Base-by-base conservation (phyloP, 1,284 basidiomycete genomes). In the Ustilago esculenta region DNA sequence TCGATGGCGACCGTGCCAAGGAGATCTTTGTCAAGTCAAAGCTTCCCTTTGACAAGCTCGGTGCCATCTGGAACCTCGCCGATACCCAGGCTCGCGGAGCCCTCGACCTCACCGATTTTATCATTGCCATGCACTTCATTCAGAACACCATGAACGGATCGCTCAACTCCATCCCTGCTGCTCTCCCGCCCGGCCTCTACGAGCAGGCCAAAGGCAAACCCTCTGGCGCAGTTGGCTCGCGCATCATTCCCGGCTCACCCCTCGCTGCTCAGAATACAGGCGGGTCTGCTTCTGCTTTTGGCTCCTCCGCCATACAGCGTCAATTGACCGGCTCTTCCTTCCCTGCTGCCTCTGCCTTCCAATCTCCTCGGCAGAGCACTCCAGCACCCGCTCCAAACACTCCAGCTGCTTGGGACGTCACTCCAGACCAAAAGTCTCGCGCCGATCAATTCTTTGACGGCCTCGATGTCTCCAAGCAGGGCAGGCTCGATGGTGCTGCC, bases 11-110 rank as follows among this genome's bases (percentile, higher is more conserved):
- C 35, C 92, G 95, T 84, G 93, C 94, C 11, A 87, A 91, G 60
- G 90, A 93, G 76, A 88, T 98, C 51, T 97, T 98, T 79, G 85
- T 98, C 75, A 97, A 92, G 84, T 96, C 93, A 45, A 90, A 92
- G 77, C 86, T 99, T 34, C 86, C 90, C 3, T 90, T 91, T 72
- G 94, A 96, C 53, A 91, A 91, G 78, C 87, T 99, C 24, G 90
- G 91, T 34, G 90, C 92, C 81, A 96, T 98, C 83, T 99, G 96
- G 95, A 90, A 88, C 72, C 87, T 99, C 30, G 92, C 95, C 17
- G 96, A 99, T 83, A 95, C 94, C 1, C 92, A 94, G 82, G 88
- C 91, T 72, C 88, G 96, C 59, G 96, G 96, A 35, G 85, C 87
- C 3, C 88, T 99, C 59, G 96, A 98, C 81, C 85, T 89, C 20